Evolutionary conservation across 225 moss, liverwort and hornwort species (phyloP).

Genomic region (Climacium dendroides): DNA sequence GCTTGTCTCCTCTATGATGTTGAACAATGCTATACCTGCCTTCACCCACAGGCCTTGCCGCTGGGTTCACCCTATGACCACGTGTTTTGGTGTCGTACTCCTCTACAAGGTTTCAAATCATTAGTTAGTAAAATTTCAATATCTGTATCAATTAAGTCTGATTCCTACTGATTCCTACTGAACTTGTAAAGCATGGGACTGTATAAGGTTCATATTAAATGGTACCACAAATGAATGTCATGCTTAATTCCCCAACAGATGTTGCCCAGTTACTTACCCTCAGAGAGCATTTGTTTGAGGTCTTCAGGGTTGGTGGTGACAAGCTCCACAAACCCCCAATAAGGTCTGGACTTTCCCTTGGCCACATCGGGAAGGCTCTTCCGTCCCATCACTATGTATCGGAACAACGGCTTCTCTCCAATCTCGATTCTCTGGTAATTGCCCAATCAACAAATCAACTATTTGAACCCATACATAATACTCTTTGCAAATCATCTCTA

Average conservation of each 20-base stretch:
- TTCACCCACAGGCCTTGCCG: slow-evolving; percentile 57
- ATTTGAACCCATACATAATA: background rate
- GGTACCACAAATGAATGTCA: background rate
- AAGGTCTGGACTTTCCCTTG: slow-evolving; percentile 35
- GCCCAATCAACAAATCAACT: background rate
- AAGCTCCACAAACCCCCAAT: slow-evolving; percentile 74
- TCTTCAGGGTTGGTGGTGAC: slow-evolving; percentile 45
- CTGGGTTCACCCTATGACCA: slow-evolving; percentile 48
- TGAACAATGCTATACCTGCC: slow-evolving; percentile 53
- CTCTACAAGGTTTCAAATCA: slow-evolving; percentile 7
- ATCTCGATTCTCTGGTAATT: slow-evolving; percentile 32
- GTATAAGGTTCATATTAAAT: background rate
- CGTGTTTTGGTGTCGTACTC: slow-evolving; percentile 59
- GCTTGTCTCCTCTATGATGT: slow-evolving; percentile 12
- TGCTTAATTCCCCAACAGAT: background rate
- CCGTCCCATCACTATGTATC: slow-evolving; percentile 61
- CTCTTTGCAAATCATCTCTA: background rate
- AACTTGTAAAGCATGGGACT: background rate
- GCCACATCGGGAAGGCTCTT: slow-evolving; percentile 55
- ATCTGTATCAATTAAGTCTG: background rate
- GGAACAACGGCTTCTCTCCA: slow-evolving; percentile 48
- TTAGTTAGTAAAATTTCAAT: background rate
- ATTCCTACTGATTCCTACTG: background rate
- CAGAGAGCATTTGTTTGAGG: slow-evolving; percentile 45
- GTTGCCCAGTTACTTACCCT: slow-evolving; percentile 13